These are phyloP conservation scores for Phanerochaete carnosa DNA, from an alignment of 768 basidiomycete species.

Conservation along the genomic window DNA sequence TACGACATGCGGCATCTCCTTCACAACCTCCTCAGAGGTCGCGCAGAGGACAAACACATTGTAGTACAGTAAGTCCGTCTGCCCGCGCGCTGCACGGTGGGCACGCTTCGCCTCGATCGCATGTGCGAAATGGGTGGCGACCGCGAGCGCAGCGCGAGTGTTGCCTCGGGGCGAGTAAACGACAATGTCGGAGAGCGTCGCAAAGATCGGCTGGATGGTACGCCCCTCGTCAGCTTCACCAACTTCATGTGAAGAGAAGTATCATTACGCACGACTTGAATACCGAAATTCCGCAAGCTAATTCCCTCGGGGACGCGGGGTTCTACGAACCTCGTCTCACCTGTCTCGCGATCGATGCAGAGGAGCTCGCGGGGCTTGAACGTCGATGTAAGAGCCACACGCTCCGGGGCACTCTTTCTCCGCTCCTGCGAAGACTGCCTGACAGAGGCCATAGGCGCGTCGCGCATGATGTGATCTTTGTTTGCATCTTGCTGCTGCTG, in stretches of 20 bases:
- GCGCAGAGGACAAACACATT: slow-evolving; percentile 78
- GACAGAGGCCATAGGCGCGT: neutral
- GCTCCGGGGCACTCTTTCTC: neutral
- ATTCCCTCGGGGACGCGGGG: slow-evolving; percentile 78
- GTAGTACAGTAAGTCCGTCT: slow-evolving; percentile 46
- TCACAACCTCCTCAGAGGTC: slow-evolving; percentile 40
- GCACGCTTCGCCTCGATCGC: slow-evolving; percentile 57
- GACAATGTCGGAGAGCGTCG: slow-evolving; percentile 86
- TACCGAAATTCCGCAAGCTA: slow-evolving; percentile 82
- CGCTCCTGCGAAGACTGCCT: neutral
- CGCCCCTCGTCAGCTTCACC: neutral
- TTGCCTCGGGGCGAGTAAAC: slow-evolving; percentile 76
- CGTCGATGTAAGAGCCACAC: slow-evolving; percentile 21
- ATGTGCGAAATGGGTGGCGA: slow-evolving; percentile 63
- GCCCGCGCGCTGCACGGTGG: slow-evolving; percentile 33
- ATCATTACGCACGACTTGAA: slow-evolving; percentile 69
- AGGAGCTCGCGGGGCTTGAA: slow-evolving; percentile 35
- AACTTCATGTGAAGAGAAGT: neutral
- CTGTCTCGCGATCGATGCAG: slow-evolving; percentile 15
- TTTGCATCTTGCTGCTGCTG: neutral
- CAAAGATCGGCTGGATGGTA: slow-evolving; percentile 65
- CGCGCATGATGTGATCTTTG: neutral
- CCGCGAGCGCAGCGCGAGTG: slow-evolving; percentile 47
- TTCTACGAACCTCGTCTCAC: slow-evolving; percentile 65
- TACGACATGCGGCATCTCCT: slow-evolving; percentile 49